These are phyloP conservation scores for Pseudogymnoascus sp. DNA, from an alignment of 2,329 filamentous ascomycete species.

Conservation along the genomic window DNA sequence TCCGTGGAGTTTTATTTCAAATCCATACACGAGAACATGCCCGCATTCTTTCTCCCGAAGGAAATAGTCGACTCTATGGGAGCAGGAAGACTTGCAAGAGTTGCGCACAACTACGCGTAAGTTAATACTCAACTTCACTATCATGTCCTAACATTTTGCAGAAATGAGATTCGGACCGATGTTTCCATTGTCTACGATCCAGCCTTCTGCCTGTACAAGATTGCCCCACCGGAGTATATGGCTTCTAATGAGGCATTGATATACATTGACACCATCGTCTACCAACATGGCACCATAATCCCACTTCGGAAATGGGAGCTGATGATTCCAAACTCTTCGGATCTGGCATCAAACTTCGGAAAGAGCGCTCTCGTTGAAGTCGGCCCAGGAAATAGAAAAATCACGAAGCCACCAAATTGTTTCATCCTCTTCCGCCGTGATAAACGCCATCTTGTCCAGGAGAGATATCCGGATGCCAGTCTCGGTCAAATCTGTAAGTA, in stretches of 20 bases:
- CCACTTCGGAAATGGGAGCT: background rate
- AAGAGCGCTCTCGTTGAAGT: background rate
- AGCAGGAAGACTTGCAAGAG: background rate
- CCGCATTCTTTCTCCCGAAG: background rate
- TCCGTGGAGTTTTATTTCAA: background rate
- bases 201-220: background rate
- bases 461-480: background rate
- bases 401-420: background rate
- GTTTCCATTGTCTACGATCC: background rate
- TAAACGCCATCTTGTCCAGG: background rate
- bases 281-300: background rate
- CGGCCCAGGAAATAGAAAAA: background rate
- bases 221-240: background rate
- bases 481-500: background rate
- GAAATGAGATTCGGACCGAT: background rate
- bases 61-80: background rate
- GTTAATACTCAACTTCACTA: background rate
- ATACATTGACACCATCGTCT: background rate
- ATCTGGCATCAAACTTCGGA: background rate
- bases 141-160: background rate
- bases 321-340: background rate
- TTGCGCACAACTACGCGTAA: background rate
- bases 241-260: background rate
- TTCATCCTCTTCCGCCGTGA: background rate
- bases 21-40: background rate